Evolutionary conservation across 768 basidiomycete genomes (phyloP), one percentile per base, ranked within the genome.

Genomic region (Boletales sp.): DNA sequence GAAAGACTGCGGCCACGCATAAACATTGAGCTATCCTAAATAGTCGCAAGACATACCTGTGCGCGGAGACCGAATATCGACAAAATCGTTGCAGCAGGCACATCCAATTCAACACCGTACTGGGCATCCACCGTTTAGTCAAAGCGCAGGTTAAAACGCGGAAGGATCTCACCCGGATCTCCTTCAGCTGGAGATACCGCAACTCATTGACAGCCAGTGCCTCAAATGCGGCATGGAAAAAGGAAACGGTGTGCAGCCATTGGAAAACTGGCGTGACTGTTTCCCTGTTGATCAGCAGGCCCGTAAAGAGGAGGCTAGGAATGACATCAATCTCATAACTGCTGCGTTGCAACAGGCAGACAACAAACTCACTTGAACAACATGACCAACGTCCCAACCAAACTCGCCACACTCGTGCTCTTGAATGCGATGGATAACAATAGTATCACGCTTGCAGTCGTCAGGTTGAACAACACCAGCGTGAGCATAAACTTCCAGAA

Each of bases 401-500:
- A 73, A 62, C 90, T 95, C 2, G 94, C 95, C 27, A 99, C 84
- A 47, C 90, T 86, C 31, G 83, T 84, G 65, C 84, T 90, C 45
- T 85, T 81, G 57, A 97, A 89, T 1, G 90, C 83, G 50, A 98
- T 90, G 19, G 92, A 94, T 32, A 99, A 74, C 69, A 93, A 79
- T 5, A 99, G 72, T 18, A 98, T 88, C 36, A 95, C 87, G 62
- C 87, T 90, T 27, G 94, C 93, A 2, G 97, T 94, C 1, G 94
- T 90, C 58, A 99, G 70, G 72, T 99, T 99, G 84, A 98, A 98
- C 35, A 99, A 72, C 10, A 99, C 93, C 35, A 99, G 79, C 2
- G 87, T 90, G 56, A 98, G 83, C 73, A 97, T 86, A 75, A 99
- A 98, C 73, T 97, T 97, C 97, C 97, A 98, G 76, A 97, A 98